Conservation (phyloP, 371 early-diverging fungal species). For the Basidiobolus meristosporus region DNA sequence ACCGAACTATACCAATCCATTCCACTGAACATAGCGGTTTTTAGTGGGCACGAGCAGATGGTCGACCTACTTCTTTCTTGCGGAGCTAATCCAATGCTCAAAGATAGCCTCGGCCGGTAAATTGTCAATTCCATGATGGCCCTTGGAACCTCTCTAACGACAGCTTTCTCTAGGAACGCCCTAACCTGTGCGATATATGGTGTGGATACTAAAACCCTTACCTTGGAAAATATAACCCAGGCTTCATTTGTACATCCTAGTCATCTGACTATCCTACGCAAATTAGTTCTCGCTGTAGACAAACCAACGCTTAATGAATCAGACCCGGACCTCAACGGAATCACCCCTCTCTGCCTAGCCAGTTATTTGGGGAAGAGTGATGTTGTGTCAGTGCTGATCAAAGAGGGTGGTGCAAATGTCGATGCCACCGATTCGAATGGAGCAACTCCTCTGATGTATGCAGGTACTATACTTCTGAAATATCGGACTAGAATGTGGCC, state of each 20-base stretch:
- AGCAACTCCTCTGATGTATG: conserved; percentile 63
- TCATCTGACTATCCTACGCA: conserved; percentile 32
- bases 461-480: conserved; percentile 18
- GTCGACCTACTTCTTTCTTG: conserved; percentile 26
- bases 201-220: conserved; percentile 30
- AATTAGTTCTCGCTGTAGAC: conserved; percentile 27
- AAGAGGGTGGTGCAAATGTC: conserved; percentile 39
- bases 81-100: conserved; percentile 34
- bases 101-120: conserved; percentile 44
- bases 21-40: conserved; percentile 42
- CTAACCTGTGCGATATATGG: conserved; percentile 33
- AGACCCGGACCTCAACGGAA: conserved; percentile 42
- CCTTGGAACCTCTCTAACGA: background rate
- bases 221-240: conserved; percentile 28
- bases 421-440: conserved; percentile 47
- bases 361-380: conserved; percentile 48
- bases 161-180: conserved; percentile 19
- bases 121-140: too few relatives aligned
- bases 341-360: conserved; percentile 52
- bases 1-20: conserved; percentile 5
- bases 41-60: conserved; percentile 39
- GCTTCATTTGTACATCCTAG: conserved; percentile 28
- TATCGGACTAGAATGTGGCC: too few relatives aligned
- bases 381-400: conserved; percentile 31
- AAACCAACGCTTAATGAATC: conserved; percentile 34